A percentile compares a stretch with the other conserved stretches of the same genome.
These are phyloP conservation scores for Boletus pseudo-olivaceus DNA, from an alignment of 768 basidiomycete genomes.

Conservation along the genomic window DNA sequence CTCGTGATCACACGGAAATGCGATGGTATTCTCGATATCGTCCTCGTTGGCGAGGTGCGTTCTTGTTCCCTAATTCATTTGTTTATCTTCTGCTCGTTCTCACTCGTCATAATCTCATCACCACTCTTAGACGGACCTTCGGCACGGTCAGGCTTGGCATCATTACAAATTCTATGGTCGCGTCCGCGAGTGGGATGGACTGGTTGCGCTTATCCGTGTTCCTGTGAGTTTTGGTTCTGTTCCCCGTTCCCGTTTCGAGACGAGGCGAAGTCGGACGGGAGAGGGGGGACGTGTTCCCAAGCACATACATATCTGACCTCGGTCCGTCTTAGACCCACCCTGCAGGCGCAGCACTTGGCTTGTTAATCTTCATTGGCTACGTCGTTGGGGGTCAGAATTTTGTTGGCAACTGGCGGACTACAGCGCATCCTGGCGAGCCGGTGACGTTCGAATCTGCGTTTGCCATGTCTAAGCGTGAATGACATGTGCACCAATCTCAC, in stretches of 20 bases:
- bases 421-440: slow-evolving; percentile 32
- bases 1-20: slow-evolving; percentile 37
- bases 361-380: slow-evolving; percentile 65
- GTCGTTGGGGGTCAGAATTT: slow-evolving; percentile 60
- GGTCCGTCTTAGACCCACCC: slow-evolving; percentile 6
- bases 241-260: background rate
- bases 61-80: background rate
- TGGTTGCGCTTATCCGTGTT: slow-evolving; percentile 50
- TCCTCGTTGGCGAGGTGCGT: slow-evolving; percentile 57
- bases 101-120: background rate
- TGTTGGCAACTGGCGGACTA: slow-evolving; percentile 68
- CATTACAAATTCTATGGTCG: slow-evolving; percentile 49
- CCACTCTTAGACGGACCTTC: slow-evolving; percentile 42
- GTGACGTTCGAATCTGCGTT: slow-evolving; percentile 62
- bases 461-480: slow-evolving; percentile 50
- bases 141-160: slow-evolving; percentile 47
- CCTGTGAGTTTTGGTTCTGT: slow-evolving; percentile 23
- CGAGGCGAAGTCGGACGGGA: background rate
- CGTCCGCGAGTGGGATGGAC: slow-evolving; percentile 56
- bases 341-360: slow-evolving; percentile 10
- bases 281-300: background rate
- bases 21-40: slow-evolving; percentile 55
- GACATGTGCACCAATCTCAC: background rate
- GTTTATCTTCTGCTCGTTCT: background rate
- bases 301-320: slow-evolving; percentile 2